Percentiles rank a stretch among this genome's conserved stretches.
These are phyloP conservation scores for Alternaria sp. DNA, from an alignment of 2,329 filamentous ascomycete species.

Conservation along the genomic window DNA sequence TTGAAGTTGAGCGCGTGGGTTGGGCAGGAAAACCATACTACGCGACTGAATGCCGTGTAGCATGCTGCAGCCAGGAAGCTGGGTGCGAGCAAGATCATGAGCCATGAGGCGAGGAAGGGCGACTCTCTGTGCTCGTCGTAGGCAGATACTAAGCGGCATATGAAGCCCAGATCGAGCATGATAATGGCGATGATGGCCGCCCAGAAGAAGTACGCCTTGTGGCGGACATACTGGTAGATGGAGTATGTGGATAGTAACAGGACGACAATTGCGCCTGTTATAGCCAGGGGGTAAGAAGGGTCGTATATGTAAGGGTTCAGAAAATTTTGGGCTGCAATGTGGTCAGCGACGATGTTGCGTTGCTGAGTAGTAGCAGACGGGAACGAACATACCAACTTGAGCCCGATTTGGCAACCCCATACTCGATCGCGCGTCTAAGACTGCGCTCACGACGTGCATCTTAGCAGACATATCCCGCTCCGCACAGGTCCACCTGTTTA, in stretches of 20 bases:
- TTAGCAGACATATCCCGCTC: not conserved
- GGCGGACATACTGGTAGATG: constrained; percentile 43
- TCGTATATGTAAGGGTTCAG: constrained; percentile 57
- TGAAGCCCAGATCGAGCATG: constrained; percentile 61
- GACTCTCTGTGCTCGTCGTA: constrained; percentile 38
- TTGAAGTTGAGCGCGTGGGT: constrained; percentile 51
- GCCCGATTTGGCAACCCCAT: constrained; percentile 1
- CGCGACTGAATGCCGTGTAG: constrained; percentile 58
- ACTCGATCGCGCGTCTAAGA: not conserved
- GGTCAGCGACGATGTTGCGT: not conserved
- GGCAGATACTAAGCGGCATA: constrained; percentile 56
- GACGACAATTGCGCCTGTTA: constrained; percentile 53
- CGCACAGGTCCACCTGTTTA: not conserved
- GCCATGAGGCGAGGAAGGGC: constrained; percentile 51
- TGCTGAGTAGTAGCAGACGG: not conserved
- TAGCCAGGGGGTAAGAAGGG: constrained; percentile 54
- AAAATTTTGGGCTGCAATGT: constrained; percentile 19
- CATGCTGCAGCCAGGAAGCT: constrained; percentile 59
- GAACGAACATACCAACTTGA: not conserved
- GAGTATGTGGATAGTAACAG: constrained; percentile 39
- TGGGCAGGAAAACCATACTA: constrained; percentile 52
- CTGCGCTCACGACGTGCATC: not conserved
- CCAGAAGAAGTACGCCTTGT: constrained; percentile 48
- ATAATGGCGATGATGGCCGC: constrained; percentile 39
- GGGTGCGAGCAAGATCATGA: constrained; percentile 58